Evolutionary conservation across 2,329 filamentous ascomycete species (phyloP).

Genomic region (Sclerotiophoma versabilis): DNA sequence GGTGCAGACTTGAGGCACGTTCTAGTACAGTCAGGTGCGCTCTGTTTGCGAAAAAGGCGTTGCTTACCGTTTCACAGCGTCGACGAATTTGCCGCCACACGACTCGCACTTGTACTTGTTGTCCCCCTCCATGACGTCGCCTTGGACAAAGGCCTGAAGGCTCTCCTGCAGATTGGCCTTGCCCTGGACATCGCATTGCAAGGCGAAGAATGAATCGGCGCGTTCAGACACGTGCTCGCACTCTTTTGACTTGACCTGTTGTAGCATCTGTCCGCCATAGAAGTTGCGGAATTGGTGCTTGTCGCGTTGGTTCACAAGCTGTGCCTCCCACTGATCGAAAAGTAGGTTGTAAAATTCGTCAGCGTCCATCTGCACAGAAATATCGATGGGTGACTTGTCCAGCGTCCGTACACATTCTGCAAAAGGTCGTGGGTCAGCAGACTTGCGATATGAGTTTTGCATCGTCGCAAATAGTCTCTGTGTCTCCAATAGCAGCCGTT

Average conservation of each 20-base stretch:
- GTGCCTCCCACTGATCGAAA: slow-evolving; percentile 88
- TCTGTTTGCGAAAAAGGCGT: background rate
- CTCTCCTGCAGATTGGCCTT: slow-evolving; percentile 86
- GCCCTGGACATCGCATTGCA: slow-evolving; percentile 95
- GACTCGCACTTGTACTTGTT: slow-evolving; percentile 98
- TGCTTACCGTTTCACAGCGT: slow-evolving; percentile 82
- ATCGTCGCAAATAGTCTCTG: slow-evolving; percentile 83
- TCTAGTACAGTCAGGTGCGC: slow-evolving; percentile 52
- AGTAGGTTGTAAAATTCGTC: slow-evolving; percentile 97
- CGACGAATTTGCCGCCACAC: slow-evolving; percentile 81
- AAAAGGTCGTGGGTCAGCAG: slow-evolving; percentile 74
- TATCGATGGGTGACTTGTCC: slow-evolving; percentile 82
- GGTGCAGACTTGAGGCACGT: slow-evolving; percentile 92
- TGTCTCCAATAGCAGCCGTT: slow-evolving; percentile 76
- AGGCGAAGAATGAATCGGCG: slow-evolving; percentile 88
- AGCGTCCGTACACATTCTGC: slow-evolving; percentile 81
- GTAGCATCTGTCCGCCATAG: slow-evolving; percentile 89
- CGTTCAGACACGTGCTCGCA: slow-evolving; percentile 92
- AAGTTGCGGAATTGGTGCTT: slow-evolving; percentile 80
- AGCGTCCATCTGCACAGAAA: slow-evolving; percentile 94
- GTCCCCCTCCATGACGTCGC: slow-evolving; percentile 95
- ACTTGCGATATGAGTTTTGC: slow-evolving; percentile 80
- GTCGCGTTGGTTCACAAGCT: slow-evolving; percentile 71
- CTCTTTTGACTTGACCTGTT: slow-evolving; percentile 94
- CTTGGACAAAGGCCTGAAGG: slow-evolving; percentile 91